Evolutionary conservation across 805 yeast species (phyloP).

Genomic region (Cyberlindnera mrakii): DNA sequence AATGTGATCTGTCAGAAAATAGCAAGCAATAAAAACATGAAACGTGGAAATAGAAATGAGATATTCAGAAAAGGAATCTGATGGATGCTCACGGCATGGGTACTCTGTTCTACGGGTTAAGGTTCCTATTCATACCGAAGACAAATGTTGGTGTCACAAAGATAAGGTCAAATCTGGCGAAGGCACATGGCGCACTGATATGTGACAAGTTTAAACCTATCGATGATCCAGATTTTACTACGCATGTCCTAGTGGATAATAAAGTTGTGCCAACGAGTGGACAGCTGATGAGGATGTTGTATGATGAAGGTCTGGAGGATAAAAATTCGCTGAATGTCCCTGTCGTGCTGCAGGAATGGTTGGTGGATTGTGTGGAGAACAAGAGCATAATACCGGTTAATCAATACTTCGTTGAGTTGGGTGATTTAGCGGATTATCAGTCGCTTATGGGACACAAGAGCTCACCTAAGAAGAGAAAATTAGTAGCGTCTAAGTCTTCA

Average conservation of each 20-base stretch:
- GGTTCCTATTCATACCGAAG: slow-evolving; percentile 19
- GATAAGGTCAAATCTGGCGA: slow-evolving; percentile 14
- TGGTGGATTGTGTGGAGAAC: slow-evolving; percentile 15
- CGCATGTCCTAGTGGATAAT: slow-evolving; percentile 18
- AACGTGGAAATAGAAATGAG: no score
- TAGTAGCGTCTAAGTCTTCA: neutral
- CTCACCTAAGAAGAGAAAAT: slow-evolving; percentile 1
- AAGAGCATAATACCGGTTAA: slow-evolving; percentile 1
- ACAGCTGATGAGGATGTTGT: slow-evolving; percentile 7
- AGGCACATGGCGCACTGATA: slow-evolving; percentile 14
- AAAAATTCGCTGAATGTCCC: neutral
- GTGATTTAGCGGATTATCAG: neutral
- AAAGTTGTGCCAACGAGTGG: slow-evolving; percentile 6
- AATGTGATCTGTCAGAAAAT: no score
- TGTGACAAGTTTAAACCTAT: slow-evolving; percentile 2
- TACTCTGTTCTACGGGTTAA: slow-evolving; percentile 1
- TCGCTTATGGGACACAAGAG: slow-evolving; percentile 1
- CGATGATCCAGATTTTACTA: slow-evolving; percentile 3
- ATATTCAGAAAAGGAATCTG: no score
- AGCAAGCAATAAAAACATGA: no score
- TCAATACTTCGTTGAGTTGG: slow-evolving; percentile 9
- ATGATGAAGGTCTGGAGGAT: slow-evolving; percentile 1
- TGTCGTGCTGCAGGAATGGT: slow-evolving; percentile 18
- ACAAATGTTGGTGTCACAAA: slow-evolving; percentile 14
- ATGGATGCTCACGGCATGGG: no score